phyloP scores from a whole-genome alignment of 1,284 basidiomycete genomes.

The Trichosporon coremiiforme region DNA sequence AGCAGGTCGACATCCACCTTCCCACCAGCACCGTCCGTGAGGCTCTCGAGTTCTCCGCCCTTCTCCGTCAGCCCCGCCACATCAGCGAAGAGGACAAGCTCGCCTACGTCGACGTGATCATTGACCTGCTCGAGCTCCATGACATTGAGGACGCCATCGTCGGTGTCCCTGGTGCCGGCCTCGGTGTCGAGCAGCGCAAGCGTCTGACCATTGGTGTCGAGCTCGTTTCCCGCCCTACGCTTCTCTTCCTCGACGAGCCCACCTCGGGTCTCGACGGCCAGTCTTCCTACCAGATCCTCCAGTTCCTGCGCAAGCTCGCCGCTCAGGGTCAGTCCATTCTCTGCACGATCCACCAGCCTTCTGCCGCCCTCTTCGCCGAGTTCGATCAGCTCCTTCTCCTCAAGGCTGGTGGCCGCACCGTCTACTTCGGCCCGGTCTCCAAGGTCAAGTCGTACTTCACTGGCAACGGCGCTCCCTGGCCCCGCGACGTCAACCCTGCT shows the following conservation, averaged over 20 bases:
- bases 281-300: constrained; percentile 63
- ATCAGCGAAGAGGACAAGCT: constrained; percentile 63
- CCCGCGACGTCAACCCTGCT: constrained; percentile 60
- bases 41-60: constrained; percentile 77
- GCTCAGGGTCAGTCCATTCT: constrained; percentile 58
- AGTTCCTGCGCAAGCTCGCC: constrained; percentile 62
- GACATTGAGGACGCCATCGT: constrained; percentile 61
- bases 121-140: constrained; percentile 60
- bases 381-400: constrained; percentile 71
- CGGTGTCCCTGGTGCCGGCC: constrained; percentile 57
- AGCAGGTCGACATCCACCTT: constrained; percentile 52
- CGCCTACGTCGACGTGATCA: constrained; percentile 61
- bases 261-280: constrained; percentile 64
- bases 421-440: constrained; percentile 61
- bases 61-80: constrained; percentile 71
- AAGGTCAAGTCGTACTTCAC: constrained; percentile 61
- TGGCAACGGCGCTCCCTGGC: constrained; percentile 45
- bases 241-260: constrained; percentile 59
- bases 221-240: constrained; percentile 50
- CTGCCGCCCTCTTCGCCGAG: constrained; percentile 65
- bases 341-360: constrained; percentile 63
- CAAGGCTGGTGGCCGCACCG: constrained; percentile 59
- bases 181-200: constrained; percentile 57
- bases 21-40: constrained; percentile 66
- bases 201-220: constrained; percentile 62